Conservation (phyloP, 306 rosid species). For the Lagenaria siceraria region DNA sequence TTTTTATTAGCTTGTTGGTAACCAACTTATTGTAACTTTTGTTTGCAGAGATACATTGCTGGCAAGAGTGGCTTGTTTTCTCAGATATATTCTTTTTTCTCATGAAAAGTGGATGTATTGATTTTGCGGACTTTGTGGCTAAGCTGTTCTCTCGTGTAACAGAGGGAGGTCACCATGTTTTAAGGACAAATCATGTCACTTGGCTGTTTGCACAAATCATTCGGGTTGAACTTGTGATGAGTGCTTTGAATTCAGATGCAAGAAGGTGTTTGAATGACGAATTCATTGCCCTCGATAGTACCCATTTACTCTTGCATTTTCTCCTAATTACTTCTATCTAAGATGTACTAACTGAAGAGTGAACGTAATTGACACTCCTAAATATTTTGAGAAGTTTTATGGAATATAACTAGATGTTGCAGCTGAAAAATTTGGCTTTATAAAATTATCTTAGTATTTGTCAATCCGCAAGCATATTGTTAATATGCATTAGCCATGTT, state of each 20-base stretch:
- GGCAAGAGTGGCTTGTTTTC: constrained; percentile 99
- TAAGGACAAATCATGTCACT: constrained; percentile 88
- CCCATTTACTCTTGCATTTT: not conserved
- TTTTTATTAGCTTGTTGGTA: constrained; percentile 2
- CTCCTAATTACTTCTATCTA: not conserved
- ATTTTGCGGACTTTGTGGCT: constrained; percentile 94
- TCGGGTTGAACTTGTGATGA: constrained; percentile 85
- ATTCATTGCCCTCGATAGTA: not conserved
- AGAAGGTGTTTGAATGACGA: constrained; percentile 55
- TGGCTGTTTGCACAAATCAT: constrained; percentile 89
- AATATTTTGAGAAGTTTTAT: not conserved
- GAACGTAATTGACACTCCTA: not conserved
- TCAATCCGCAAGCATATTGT: not conserved
- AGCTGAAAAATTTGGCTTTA: not conserved
- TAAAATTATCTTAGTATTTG: not conserved
- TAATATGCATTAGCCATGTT: not conserved
- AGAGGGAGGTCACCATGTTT: constrained; percentile 70
- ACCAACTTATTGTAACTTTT: constrained; percentile 19
- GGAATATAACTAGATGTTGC: not conserved
- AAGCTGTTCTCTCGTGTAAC: constrained; percentile 73
- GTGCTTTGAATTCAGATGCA: constrained; percentile 76
- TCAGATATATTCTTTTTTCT: constrained; percentile 82
- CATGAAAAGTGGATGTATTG: constrained; percentile 86
- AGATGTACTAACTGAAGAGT: not conserved
- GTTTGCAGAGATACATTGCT: constrained; percentile 92